Percentiles rank a stretch among this genome's conserved stretches.
These are phyloP conservation scores for Viola odorata DNA, from an alignment of 345 rosid genomes.

Conservation along the genomic window DNA sequence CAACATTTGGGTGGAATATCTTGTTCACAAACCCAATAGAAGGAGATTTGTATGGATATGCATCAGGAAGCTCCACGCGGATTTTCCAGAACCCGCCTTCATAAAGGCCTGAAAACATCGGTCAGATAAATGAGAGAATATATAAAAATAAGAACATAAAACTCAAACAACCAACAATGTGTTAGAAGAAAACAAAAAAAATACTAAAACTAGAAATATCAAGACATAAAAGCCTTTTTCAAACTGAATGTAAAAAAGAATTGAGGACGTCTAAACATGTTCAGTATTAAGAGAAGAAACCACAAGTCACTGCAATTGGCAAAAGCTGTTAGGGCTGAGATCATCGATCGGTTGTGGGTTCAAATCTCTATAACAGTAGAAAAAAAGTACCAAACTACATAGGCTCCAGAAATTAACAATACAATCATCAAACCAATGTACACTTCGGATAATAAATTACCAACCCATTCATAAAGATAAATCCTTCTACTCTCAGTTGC, in stretches of 20 bases:
- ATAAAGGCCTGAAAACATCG: slow-evolving; percentile 47
- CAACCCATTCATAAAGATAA: background rate
- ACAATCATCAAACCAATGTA: background rate
- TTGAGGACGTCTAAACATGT: no score
- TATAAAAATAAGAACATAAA: background rate
- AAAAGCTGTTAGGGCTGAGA: no score
- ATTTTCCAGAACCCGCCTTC: slow-evolving; percentile 75
- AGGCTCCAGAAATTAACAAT: background rate
- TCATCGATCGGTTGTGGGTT: no score
- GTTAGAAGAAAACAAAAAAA: slow-evolving; percentile 6
- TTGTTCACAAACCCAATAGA: slow-evolving; percentile 67
- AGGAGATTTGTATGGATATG: slow-evolving; percentile 74
- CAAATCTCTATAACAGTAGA: no score
- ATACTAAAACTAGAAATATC: background rate
- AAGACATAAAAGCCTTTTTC: no score
- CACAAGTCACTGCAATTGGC: no score
- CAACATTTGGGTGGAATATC: slow-evolving; percentile 76
- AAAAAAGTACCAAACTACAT: no score
- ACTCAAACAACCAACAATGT: background rate
- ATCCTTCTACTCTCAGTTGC: background rate
- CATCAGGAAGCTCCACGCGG: slow-evolving; percentile 72
- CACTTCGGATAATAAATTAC: no score
- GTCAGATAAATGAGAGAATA: background rate
- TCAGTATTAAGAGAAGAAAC: no score
- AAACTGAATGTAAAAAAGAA: no score